These are phyloP conservation scores for Tinospora cordifolia DNA, from an alignment of 164 flowering plant species.

Conservation along the genomic window DNA sequence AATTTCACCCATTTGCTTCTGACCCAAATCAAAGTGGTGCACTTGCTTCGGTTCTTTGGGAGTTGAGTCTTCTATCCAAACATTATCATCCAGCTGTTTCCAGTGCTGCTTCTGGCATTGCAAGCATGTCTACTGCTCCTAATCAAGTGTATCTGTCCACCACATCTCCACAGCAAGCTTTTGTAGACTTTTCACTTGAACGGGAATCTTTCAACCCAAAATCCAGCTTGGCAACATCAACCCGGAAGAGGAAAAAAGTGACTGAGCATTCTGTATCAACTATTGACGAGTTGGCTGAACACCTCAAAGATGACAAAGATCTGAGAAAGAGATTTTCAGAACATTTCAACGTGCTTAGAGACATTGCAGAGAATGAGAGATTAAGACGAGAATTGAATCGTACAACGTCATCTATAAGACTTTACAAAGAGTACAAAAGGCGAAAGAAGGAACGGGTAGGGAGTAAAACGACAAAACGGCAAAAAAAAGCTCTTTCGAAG, in stretches of 20 bases:
- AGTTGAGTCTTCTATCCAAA: constrained; percentile 56
- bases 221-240: constrained; percentile 20
- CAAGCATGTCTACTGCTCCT: constrained; percentile 32
- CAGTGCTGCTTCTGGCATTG: constrained; percentile 48
- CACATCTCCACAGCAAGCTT: constrained; percentile 65
- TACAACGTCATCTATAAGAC: constrained; percentile 27
- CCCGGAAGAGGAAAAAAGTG: constrained; percentile 40
- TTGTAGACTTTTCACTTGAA: constrained; percentile 43
- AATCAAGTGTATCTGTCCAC: constrained; percentile 48
- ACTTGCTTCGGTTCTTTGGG: constrained; percentile 84
- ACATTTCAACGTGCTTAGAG: constrained; percentile 46
- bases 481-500: background rate
- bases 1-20: constrained; percentile 63
- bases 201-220: constrained; percentile 31
- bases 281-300: background rate
- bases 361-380: constrained; percentile 54
- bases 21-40: constrained; percentile 82
- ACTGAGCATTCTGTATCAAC: constrained; percentile 9
- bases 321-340: constrained; percentile 46
- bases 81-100: constrained; percentile 70
- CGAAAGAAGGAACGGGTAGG: constrained; percentile 31
- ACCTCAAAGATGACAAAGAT: constrained; percentile 32
- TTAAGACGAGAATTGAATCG: constrained; percentile 48
- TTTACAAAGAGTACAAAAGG: constrained; percentile 48
- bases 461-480: constrained; percentile 10